Conservation (phyloP, 164 flowering plant species). For the Magnolia sinica region DNA sequence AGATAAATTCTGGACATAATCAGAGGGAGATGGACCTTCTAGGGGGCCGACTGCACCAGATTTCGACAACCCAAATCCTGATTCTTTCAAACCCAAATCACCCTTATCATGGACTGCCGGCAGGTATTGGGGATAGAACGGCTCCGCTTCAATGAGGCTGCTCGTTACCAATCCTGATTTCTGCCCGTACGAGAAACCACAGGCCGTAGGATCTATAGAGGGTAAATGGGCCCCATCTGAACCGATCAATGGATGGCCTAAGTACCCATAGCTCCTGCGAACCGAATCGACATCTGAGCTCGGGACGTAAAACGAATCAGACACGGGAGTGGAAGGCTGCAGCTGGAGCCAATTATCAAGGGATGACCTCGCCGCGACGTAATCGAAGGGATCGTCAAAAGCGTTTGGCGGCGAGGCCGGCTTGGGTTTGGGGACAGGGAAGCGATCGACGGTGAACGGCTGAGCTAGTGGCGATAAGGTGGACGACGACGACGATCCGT, state of each 20-base stretch:
- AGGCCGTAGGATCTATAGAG: not conserved
- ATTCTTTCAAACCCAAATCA: not conserved
- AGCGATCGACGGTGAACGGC: constrained; percentile 17
- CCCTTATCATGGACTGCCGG: not conserved
- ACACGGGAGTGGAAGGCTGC: constrained; percentile 7
- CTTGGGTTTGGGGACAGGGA: not conserved
- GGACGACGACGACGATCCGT: constrained; percentile 6
- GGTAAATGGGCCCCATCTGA: not conserved
- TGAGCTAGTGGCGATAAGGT: constrained; percentile 19
- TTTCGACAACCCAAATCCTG: not conserved
- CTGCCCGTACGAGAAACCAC: constrained; percentile 5
- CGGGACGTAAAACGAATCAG: not conserved
- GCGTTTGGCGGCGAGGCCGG: not conserved
- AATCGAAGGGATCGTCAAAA: not conserved
- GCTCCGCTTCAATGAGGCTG: constrained; percentile 2
- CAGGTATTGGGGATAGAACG: constrained; percentile 7
- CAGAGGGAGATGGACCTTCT: not conserved
- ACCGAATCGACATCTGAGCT: not conserved
- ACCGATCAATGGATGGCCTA: not conserved
- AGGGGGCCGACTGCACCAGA: not conserved
- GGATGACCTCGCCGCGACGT: not conserved
- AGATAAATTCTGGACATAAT: constrained; percentile 3
- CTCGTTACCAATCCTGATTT: not conserved
- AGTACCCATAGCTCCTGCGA: constrained; percentile 2
- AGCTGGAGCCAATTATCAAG: constrained; percentile 10